These are phyloP conservation scores for Populus hybrid DNA, from an alignment of 441 rosid species.

Conservation along the genomic window DNA sequence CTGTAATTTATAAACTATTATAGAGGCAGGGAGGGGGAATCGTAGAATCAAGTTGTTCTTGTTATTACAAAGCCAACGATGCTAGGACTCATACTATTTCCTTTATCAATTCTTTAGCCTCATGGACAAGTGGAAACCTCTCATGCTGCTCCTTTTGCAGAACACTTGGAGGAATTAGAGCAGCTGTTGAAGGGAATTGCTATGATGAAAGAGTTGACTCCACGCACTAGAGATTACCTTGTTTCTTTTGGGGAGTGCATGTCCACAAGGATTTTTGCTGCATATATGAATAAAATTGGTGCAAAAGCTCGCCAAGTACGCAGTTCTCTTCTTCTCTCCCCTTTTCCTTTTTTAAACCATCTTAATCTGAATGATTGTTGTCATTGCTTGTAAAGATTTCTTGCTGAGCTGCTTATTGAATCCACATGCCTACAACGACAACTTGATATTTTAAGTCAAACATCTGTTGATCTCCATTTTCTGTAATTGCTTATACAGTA, in stretches of 20 bases:
- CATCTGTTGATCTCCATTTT: neutral
- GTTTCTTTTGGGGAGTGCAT: slow-evolving; percentile 99
- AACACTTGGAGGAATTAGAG: slow-evolving; percentile 70
- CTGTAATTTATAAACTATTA: neutral
- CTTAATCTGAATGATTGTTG: neutral
- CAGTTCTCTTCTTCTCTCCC: slow-evolving; percentile 7
- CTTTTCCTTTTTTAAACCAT: slow-evolving; percentile 9
- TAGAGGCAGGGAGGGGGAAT: neutral
- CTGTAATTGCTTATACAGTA: too few relatives aligned
- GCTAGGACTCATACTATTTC: neutral
- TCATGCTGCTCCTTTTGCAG: slow-evolving; percentile 36
- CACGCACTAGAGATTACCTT: slow-evolving; percentile 72
- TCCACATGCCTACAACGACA: neutral
- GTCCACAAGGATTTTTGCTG: slow-evolving; percentile 95
- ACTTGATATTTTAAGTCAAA: neutral
- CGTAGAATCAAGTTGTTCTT: neutral
- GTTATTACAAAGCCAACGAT: neutral
- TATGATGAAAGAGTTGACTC: slow-evolving; percentile 92
- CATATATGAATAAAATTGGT: slow-evolving; percentile 78
- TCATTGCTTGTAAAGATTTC: slow-evolving; percentile 2
- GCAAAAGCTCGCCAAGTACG: slow-evolving; percentile 84
- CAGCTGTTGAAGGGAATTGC: slow-evolving; percentile 93
- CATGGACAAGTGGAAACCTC: too few relatives aligned
- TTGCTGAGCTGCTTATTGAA: neutral
- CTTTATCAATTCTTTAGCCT: neutral